Conservation (phyloP, 1,139 yeast species). For the Scheffersomyces insectosa region DNA sequence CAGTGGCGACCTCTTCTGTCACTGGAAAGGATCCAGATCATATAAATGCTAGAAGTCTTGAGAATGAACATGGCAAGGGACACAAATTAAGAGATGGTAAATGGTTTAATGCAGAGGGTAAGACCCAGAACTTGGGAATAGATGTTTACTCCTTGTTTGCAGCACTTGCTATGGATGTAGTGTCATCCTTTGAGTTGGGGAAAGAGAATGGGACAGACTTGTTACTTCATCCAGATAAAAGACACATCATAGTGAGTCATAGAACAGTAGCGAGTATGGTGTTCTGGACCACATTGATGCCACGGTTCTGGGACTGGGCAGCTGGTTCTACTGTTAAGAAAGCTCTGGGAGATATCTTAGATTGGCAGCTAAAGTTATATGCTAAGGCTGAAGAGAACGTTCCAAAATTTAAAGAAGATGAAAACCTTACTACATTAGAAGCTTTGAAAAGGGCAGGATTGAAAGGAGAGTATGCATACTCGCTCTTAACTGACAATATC, state of each 20-base stretch:
- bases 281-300: constrained; percentile 69
- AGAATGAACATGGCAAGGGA: constrained; percentile 41
- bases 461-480: constrained; percentile 36
- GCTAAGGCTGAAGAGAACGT: constrained; percentile 34
- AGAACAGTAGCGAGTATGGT: constrained; percentile 62
- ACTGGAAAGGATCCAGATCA: constrained; percentile 35
- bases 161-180: constrained; percentile 72
- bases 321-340: constrained; percentile 40
- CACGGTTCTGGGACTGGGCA: constrained; percentile 52
- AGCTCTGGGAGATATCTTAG: constrained; percentile 42
- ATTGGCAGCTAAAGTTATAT: constrained; percentile 54
- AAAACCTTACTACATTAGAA: constrained; percentile 35
- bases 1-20: constrained; percentile 32
- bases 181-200: constrained; percentile 64
- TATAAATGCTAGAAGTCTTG: constrained; percentile 31
- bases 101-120: constrained; percentile 32
- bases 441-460: constrained; percentile 35
- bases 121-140: constrained; percentile 33
- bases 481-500: constrained; percentile 42
- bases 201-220: constrained; percentile 43
- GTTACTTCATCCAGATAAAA: constrained; percentile 35
- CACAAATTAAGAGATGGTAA: constrained; percentile 12
- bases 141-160: constrained; percentile 66
- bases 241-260: constrained; percentile 49
- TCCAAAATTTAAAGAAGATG: constrained; percentile 18